Conservation (phyloP, 352 stramenopile species). For the Phytophthora palmivora region DNA sequence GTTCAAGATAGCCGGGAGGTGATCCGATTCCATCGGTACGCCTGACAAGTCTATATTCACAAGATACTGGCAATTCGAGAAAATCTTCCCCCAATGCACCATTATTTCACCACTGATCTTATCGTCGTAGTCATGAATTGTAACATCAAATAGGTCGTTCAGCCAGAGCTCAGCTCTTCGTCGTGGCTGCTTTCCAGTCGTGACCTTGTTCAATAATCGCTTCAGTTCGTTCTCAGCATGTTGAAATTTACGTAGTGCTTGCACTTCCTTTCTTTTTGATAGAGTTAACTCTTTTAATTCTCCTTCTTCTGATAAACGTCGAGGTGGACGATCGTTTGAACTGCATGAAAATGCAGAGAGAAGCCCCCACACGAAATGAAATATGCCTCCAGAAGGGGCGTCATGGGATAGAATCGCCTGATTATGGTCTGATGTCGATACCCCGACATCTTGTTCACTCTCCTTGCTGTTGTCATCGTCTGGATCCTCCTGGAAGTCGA, state of each 20-base stretch:
- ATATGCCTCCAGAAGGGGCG: slow-evolving; percentile 3
- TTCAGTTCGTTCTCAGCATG: slow-evolving; percentile 21
- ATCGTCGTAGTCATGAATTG: slow-evolving; percentile 1
- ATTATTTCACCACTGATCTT: background rate
- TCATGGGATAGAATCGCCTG: background rate
- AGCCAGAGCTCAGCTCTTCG: slow-evolving; percentile 19
- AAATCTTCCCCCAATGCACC: slow-evolving; percentile 10
- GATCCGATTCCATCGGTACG: slow-evolving; percentile 17
- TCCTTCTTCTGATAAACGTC: background rate
- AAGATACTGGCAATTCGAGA: slow-evolving; percentile 11
- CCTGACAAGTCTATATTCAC: slow-evolving; percentile 17
- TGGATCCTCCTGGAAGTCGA: slow-evolving; percentile 18
- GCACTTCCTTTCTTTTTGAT: background rate
- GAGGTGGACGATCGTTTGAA: background rate
- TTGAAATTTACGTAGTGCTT: background rate
- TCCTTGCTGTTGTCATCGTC: background rate
- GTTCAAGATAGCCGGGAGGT: slow-evolving; percentile 18
- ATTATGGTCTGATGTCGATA: background rate
- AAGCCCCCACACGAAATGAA: slow-evolving; percentile 1
- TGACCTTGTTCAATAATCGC: slow-evolving; percentile 4
- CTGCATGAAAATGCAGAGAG: slow-evolving; percentile 10
- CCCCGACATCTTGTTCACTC: background rate
- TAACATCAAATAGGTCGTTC: slow-evolving; percentile 1
- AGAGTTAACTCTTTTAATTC: background rate
- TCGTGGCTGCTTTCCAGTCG: background rate